Evolutionary conservation across 1,284 basidiomycete genomes (phyloP), one percentile per base, ranked within the genome.

Genomic region (Exobasidium rhododendri): DNA sequence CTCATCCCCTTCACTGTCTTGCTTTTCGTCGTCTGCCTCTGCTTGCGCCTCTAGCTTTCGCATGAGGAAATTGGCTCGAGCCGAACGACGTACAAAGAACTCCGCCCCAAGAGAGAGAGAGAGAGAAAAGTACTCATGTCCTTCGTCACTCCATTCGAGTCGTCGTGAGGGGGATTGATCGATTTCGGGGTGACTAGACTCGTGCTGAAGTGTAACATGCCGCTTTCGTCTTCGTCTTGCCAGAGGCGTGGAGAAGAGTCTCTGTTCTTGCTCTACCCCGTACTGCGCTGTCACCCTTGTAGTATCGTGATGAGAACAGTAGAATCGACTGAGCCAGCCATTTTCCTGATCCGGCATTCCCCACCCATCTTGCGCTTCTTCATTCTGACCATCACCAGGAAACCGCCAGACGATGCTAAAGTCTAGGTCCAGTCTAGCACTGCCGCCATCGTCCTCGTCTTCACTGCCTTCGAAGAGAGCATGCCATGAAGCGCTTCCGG

Each of bases 301-400:
- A 14, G 28, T 26, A 29, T 57, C 43, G 40, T 24, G 43, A 28
- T 32, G 20, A 13, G 55, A 24, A 57, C 72, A 69, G 63, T 71
- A 75, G 69, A 76, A 76, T 7, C 69, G 64, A 49, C 70, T 73
- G 52, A 76, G 50, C 74, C 74, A 74, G 53, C 71, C 68, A 46
- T 73, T 71, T 46, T 76, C 73, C 2, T 66, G 68, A 29, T 76
- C 72, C 1, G 73, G 72, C 53, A 59, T 63, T 30, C 67, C 71
- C 70, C 73, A 74, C 3, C 62, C 67, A 10, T 65, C 61, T 26
- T 68, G 58, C 52, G 65, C 65, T 22, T 69, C 65, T 2, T 64
- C 71, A 28, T 69, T 69, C 45, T 71, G 63, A 46, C 73, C 73
- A 59, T 75, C 73, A 32, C 72, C 73, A 0, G 70, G 69, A 61